Evolutionary conservation across 345 rosid species (phyloP), one percentile per base, ranked within the genome.

Genomic region (Gossypium australe): DNA sequence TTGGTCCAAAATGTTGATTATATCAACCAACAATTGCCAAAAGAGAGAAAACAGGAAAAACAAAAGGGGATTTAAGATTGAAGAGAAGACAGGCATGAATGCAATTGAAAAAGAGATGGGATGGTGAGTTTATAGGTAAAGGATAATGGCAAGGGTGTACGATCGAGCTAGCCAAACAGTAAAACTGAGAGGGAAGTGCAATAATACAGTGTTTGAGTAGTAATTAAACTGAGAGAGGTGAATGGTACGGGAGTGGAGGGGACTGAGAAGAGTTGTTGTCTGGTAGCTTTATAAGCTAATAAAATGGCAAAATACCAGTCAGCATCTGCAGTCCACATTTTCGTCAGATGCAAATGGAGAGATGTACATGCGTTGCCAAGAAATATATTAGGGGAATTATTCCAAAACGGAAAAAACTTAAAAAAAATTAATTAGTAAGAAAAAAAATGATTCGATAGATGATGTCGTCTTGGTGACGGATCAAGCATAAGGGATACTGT

Each of bases 321-420:
- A 84, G 87, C 89, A 80, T 61, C 81, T 72, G 87, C 87, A 82
- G 81, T 82, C 80, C 73, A 79, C 77, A 79, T 82, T 86, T 84
- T 84, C 86, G 81, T 81, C 25, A 78, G 78, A 67, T 78, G 82
- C 76, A 72, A 80, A 76, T 61, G 62, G 67, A 67, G 80, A 22
- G 52, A 67, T 48, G 59, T 58, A 70, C 38, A 69, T 58, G 49
- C 71, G 47, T 56, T 69, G 59, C 56, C 77, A 77, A 82, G 68
- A 63, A 69, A 73, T 20, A 25, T 41, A 67, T 67, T 52, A 67
- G 69, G 79, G 12, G 41, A 34, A 34, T 34, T 4, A 34, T 5
- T 34, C 41, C 41, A 1, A 34, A 34, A 34, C 41, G 41, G 41
- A 34, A 34, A 34, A 7, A 34, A 5, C 41, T 34, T 34, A 34